phyloP scores from a whole-genome alignment of 768 basidiomycete genomes.

The Suillus luteus region DNA sequence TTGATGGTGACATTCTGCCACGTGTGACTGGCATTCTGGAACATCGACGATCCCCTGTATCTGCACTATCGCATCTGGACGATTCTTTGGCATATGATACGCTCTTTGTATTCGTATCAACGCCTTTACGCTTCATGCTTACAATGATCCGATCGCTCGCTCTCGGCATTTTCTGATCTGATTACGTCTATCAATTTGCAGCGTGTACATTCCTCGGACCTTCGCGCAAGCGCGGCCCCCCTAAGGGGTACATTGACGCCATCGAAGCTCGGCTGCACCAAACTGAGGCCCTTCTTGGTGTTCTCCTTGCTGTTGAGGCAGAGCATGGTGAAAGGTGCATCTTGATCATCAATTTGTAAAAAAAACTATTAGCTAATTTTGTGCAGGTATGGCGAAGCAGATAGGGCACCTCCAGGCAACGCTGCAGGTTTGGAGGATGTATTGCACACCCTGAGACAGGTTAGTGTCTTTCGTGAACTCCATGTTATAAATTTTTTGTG shows the following conservation, averaged over 20 bases:
- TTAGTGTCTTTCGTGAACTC: constrained; percentile 22
- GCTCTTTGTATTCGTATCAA: background rate
- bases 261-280: constrained; percentile 91
- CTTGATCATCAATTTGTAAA: constrained; percentile 27
- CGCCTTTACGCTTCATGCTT: background rate
- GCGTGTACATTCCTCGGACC: constrained; percentile 80
- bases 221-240: constrained; percentile 81
- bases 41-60: background rate
- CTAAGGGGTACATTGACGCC: constrained; percentile 95
- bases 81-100: background rate
- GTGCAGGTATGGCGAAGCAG: constrained; percentile 17
- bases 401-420: background rate
- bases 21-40: constrained; percentile 1
- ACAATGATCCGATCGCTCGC: background rate
- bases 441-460: constrained; percentile 54
- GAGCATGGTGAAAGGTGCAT: constrained; percentile 30
- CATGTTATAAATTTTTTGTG: background rate
- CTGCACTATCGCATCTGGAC: background rate
- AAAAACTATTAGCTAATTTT: background rate
- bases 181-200: constrained; percentile 27
- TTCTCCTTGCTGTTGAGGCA: constrained; percentile 57
- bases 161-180: constrained; percentile 3
- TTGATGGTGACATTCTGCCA: background rate
- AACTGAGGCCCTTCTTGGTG: constrained; percentile 86
- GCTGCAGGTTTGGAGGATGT: constrained; percentile 32